Evolutionary conservation across 306 rosid species (phyloP).

Genomic region (Prunus mongolica): DNA sequence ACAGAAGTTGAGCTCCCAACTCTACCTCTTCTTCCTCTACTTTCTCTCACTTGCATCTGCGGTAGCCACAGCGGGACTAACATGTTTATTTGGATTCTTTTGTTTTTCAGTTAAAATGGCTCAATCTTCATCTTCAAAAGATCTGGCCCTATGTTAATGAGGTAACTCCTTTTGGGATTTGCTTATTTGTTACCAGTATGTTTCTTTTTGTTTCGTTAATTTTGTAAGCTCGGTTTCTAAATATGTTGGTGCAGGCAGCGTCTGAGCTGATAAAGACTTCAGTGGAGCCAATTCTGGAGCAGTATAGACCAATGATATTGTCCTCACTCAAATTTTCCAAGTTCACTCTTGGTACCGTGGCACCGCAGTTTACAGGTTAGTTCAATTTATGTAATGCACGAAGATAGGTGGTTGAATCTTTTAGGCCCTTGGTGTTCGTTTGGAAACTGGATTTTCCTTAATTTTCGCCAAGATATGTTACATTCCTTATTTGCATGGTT

Average conservation of each 20-base stretch:
- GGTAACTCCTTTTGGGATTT: slow-evolving; percentile 32
- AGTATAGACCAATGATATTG: slow-evolving; percentile 64
- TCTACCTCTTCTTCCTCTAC: background rate
- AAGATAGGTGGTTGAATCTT: background rate
- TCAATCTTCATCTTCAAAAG: slow-evolving; percentile 73
- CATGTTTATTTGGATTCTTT: background rate
- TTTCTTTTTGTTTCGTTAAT: background rate
- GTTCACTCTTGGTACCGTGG: slow-evolving; percentile 92
- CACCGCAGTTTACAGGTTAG: slow-evolving; percentile 93
- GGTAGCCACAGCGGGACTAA: background rate
- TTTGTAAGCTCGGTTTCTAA: background rate
- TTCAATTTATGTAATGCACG: slow-evolving; percentile 1
- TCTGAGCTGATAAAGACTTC: slow-evolving; percentile 86
- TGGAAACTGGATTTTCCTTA: background rate
- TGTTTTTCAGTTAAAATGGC: slow-evolving; percentile 68
- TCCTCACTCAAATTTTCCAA: slow-evolving; percentile 82
- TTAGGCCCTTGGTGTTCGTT: background rate
- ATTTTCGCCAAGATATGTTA: background rate
- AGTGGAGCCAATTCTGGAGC: slow-evolving; percentile 80
- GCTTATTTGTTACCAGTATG: background rate
- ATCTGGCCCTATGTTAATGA: slow-evolving; percentile 94
- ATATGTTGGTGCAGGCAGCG: slow-evolving; percentile 58
- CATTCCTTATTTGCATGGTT: background rate
- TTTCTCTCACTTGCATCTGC: background rate
- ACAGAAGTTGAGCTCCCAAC: slow-evolving; percentile 62